Percentiles rank a stretch among this genome's conserved stretches.
These are phyloP conservation scores for Daldinia sp. DNA, from an alignment of 2,329 filamentous ascomycete species.

Conservation along the genomic window DNA sequence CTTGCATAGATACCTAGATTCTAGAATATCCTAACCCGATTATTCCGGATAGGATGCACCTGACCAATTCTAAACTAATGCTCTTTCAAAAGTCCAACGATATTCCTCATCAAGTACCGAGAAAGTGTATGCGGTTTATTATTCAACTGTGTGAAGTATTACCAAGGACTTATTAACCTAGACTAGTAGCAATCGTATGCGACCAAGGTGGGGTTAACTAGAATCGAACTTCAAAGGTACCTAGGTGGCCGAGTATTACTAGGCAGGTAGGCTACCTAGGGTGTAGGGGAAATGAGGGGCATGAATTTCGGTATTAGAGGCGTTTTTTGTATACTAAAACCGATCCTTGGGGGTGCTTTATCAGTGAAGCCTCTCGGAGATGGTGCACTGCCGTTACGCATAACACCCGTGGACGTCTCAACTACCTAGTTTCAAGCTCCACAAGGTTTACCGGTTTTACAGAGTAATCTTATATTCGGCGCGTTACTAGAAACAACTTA, in stretches of 20 bases:
- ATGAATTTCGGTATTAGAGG: conserved; percentile 20
- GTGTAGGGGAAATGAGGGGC: conserved; percentile 26
- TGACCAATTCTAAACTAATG: not conserved
- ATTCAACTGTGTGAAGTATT: conserved; percentile 7
- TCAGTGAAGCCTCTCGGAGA: not conserved
- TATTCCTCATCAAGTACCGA: not conserved
- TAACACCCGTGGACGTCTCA: conserved; percentile 7
- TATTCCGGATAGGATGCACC: no score
- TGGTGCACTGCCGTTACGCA: not conserved
- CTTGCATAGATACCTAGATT: no score
- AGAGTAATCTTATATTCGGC: conserved; percentile 6
- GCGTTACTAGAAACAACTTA: not conserved
- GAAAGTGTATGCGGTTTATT: not conserved
- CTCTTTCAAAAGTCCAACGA: not conserved
- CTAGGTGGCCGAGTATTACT: conserved; percentile 1
- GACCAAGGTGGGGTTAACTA: conserved; percentile 17
- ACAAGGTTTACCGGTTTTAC: no score
- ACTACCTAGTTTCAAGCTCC: conserved; percentile 2
- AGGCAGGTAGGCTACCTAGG: no score
- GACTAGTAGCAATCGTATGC: conserved; percentile 3
- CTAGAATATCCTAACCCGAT: not conserved
- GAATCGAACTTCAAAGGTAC: not conserved
- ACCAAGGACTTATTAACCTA: not conserved
- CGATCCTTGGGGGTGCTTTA: not conserved
- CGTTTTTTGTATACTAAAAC: not conserved